Evolutionary conservation across 352 stramenopile genomes (phyloP).

Genomic region (Pythium grandisporangium): DNA sequence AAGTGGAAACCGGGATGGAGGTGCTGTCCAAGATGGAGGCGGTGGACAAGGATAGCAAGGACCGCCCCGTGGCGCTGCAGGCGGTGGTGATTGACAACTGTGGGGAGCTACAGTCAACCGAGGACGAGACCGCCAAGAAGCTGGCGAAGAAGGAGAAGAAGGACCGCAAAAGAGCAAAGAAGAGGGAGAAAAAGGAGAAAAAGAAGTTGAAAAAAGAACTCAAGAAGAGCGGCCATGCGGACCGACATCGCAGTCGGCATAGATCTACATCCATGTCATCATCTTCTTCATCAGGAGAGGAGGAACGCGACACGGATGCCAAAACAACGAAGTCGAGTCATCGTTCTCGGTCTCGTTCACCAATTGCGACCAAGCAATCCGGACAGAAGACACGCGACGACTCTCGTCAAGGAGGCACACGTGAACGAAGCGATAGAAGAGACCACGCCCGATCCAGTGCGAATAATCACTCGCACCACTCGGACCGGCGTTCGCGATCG

Average conservation of each 20-base stretch:
- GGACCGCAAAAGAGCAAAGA: slow-evolving; percentile 24
- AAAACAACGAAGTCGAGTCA: background rate
- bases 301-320: background rate
- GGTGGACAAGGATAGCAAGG: slow-evolving; percentile 62
- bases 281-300: slow-evolving; percentile 7
- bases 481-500: background rate
- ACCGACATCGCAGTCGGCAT: too few species aligned
- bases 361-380: too few species aligned
- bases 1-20: slow-evolving; percentile 79
- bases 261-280: slow-evolving; percentile 2
- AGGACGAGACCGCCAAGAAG: slow-evolving; percentile 14
- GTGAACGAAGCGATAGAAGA: slow-evolving; percentile 6
- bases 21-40: slow-evolving; percentile 88
- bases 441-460: background rate
- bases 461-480: slow-evolving; percentile 1
- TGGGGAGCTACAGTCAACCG: slow-evolving; percentile 51
- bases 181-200: slow-evolving; percentile 21
- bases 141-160: slow-evolving; percentile 20
- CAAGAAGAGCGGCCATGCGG: slow-evolving; percentile 5
- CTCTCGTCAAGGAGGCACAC: slow-evolving; percentile 4
- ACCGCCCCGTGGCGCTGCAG: slow-evolving; percentile 77
- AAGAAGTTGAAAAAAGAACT: slow-evolving; percentile 1
- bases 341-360: too few species aligned
- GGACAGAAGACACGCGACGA: too few species aligned
- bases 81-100: slow-evolving; percentile 93